Base-by-base conservation (phyloP, 768 basidiomycete species). In the Guyanaporus albipodus region DNA sequence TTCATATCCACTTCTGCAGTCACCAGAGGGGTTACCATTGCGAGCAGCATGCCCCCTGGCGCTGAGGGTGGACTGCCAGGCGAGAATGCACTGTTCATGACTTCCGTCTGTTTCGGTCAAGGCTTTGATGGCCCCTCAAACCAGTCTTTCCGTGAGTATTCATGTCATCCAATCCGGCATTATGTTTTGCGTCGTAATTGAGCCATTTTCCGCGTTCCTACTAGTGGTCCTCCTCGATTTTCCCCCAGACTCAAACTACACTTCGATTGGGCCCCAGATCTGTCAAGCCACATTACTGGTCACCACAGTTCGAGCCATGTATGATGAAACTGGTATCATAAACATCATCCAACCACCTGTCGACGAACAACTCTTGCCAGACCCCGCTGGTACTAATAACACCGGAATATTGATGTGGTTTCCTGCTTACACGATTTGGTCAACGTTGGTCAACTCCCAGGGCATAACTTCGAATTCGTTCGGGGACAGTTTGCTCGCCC, bases 111-210 rank as follows among this genome's bases (percentile, higher is more conserved):
- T 26, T 42, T 34, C 24, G 6, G 12, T 19, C 42, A 42, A 34
- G 19, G 17, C 10, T 42, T 42, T 18, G 4, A 14, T 9, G 42
- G 42, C 12, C 11, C 17, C 4, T 42, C 42, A 6, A 42, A 42
- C 32, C 42, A 42, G 6, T 42, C 42, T 9, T 42, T 42, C n/a
- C 22, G 32, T 42, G 32, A 26, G 42, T n/a, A n/a, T n/a, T n/a
- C n/a, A n/a, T n/a, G n/a, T n/a, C n/a, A n/a, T n/a, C n/a, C n/a
- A n/a, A n/a, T n/a, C n/a, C n/a, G n/a, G n/a, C n/a, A n/a, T n/a
- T n/a, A n/a, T n/a, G n/a, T n/a, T n/a, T n/a, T n/a, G n/a, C n/a
- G n/a, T n/a, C n/a, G n/a, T n/a, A n/a, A n/a, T n/a, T n/a, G n/a
- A n/a, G n/a, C n/a, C n/a, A n/a, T n/a, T n/a, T n/a, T n/a, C 6